Conservation (phyloP, 176 grass and related monocot genomes). For the Aechmea fasciata region DNA sequence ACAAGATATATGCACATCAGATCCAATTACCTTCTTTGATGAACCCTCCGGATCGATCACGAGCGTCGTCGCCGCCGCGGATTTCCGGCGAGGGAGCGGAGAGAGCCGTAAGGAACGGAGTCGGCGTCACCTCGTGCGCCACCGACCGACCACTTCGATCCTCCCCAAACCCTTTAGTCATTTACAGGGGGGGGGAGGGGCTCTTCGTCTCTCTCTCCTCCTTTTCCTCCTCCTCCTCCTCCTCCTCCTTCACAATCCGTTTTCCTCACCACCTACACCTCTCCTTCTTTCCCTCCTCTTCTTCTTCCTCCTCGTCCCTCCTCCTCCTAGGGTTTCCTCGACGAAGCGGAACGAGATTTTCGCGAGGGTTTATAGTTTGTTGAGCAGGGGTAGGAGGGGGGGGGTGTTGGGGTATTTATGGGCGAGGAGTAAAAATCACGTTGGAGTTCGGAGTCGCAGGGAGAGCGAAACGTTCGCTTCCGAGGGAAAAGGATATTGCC, state of each 20-base stretch:
- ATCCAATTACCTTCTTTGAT: slow-evolving; percentile 41
- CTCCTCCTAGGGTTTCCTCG: neutral
- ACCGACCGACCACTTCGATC: neutral
- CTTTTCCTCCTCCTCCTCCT: too few species aligned
- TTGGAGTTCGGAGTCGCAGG: too few species aligned
- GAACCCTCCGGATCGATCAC: slow-evolving; percentile 18
- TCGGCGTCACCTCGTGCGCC: slow-evolving; percentile 11
- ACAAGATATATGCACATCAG: neutral
- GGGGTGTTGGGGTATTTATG: neutral
- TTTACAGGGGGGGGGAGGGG: slow-evolving; percentile 21
- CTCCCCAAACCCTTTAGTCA: slow-evolving; percentile 22
- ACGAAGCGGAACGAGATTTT: neutral
- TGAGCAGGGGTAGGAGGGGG: neutral
- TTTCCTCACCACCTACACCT: neutral
- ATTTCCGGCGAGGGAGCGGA: slow-evolving; percentile 54
- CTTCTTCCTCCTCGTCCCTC: neutral
- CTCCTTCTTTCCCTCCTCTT: neutral
- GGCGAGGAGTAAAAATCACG: too few species aligned
- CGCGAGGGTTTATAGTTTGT: too few species aligned
- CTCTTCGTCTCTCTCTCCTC: neutral
- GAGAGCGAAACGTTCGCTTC: too few species aligned
- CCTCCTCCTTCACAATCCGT: too few species aligned
- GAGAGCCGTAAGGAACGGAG: slow-evolving; percentile 20
- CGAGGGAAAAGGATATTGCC: too few species aligned
- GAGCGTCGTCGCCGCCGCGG: slow-evolving; percentile 8